Evolutionary conservation across 2,329 filamentous ascomycete genomes (phyloP), one percentile per base, ranked within the genome.

Genomic region (Colletotrichum lupini): DNA sequence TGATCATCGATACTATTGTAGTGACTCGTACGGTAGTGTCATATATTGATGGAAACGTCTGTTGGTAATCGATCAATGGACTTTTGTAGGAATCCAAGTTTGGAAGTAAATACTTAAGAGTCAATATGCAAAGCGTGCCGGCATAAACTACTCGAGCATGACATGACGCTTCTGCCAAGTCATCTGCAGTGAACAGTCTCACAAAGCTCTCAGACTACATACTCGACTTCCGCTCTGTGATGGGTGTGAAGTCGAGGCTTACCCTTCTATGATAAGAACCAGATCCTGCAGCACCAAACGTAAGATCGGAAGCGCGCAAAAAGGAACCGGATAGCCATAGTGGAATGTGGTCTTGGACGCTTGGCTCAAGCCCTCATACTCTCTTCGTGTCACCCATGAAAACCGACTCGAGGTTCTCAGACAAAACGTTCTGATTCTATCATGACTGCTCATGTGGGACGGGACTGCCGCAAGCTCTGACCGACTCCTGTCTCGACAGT

Each of bases 351-450:
- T 16, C 22, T 22, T 4, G 12, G 9, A 12, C 26, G 14, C n/a
- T 5, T n/a, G 12, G 26, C 52, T 16, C 8, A 62, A 42, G n/a
- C n/a, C 11, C 24, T 22, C 14, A 12, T 28, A 35, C 9, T 35
- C 14, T 22, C 46, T 26, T 37, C 49, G 52, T 28, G 1, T 22
- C 30, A 35, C 5, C 14, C 9, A 22, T 16, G 11, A 22, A 30
- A 14, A 35, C 11, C 26, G 26, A 52, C 37, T 59, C 28, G 28
- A 60, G 24, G 64, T 35, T 24, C 37, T 26, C 16, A 57, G 49
- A 28, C 30, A 71, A 59, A 66, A 70, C 6, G 56, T 70, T 49
- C 65, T 53, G 59, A 61, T 73, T 73, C 61, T 70, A 52, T 73
- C 67, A 66, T 70, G 70, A 70, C n/a, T 57, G 46, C 60, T 70